phyloP scores from a whole-genome alignment of 257 asterid species.

The Fraxinus anomala region DNA sequence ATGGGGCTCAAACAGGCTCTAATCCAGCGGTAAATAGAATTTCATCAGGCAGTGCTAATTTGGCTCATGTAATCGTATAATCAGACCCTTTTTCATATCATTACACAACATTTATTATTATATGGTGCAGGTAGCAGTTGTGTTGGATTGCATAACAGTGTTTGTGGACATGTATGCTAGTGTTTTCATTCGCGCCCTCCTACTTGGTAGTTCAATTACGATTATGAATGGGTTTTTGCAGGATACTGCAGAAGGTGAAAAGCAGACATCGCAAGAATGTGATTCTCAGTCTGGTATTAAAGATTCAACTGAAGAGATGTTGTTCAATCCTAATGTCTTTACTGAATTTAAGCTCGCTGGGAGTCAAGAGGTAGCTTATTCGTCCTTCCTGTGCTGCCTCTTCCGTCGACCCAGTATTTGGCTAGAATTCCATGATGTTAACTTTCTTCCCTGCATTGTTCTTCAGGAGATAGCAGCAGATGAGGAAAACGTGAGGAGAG shows the following conservation, averaged over 20 bases:
- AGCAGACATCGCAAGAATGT: constrained; percentile 36
- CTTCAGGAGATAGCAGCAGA: constrained; percentile 78
- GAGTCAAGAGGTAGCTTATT: constrained; percentile 59
- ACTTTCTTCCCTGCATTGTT: constrained; percentile 19
- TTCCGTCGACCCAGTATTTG: constrained; percentile 14
- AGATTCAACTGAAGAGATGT: constrained; percentile 49
- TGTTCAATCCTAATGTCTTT: constrained; percentile 86
- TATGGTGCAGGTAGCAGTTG: background rate
- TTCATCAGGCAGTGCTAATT: background rate
- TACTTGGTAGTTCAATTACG: constrained; percentile 8
- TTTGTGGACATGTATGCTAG: background rate
- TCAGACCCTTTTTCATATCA: background rate
- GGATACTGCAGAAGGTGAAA: constrained; percentile 41
- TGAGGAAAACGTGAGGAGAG: constrained; percentile 80
- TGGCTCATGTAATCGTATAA: background rate
- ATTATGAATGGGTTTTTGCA: constrained; percentile 27
- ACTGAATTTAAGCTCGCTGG: constrained; percentile 89
- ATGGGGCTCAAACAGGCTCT: no score
- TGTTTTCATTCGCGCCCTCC: background rate
- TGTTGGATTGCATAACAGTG: background rate
- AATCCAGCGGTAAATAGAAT: background rate
- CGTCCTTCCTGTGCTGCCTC: constrained; percentile 12
- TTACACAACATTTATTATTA: background rate
- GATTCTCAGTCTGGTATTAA: constrained; percentile 37
- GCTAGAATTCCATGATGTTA: constrained; percentile 17